Base-by-base conservation (phyloP, 176 grass and related monocot species). In the Coix lacrymajobi region DNA sequence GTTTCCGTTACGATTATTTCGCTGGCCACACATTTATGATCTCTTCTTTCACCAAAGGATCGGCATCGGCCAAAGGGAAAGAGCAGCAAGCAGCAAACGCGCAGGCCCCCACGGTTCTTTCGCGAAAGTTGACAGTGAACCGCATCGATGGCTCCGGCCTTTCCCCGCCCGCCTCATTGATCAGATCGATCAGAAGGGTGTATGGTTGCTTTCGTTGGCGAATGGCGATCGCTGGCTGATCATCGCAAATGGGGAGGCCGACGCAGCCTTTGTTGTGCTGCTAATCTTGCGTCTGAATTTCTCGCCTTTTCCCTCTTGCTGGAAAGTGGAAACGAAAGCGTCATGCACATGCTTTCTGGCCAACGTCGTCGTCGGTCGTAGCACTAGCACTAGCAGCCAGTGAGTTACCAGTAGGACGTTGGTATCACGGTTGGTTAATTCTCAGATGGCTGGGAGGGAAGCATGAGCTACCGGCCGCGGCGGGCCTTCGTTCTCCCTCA, bases 131-230 rank as follows among this genome's bases (percentile, higher is more conserved):
- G 67, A 65, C 58, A 57, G 60, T 32, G 68, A 73, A 24, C 32
- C 67, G 26, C 41, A n/a, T n/a, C n/a, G n/a, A 85, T 63, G 1
- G 68, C 76, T 41, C 67, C 46, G 33, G 33, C 33, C 75, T 33
- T 38, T 43, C 8, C n/a, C n/a, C n/a, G n/a, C 11, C 26, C 1
- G 24, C 14, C 14, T 3, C 66, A 38, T 22, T 22, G 17, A 6
- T 19, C 19, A 51, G 5, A 20, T 54, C 49, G 19, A 6, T 43
- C 25, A 60, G 28, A 84, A 75, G 81, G 60, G n/a, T n/a, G n/a
- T 88, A 32, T 3, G 62, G 87, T 80, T 80, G 79, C 69, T 80
- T 87, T 66, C 76, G 7, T 24, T 43, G 52, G 17, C n/a, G n/a
- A n/a, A n/a, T n/a, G n/a, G n/a, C 38, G 29, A 30, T 26, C 24